These are phyloP conservation scores for Cercophora scortea DNA, from an alignment of 495 filamentous ascomycete genomes.

Conservation along the genomic window DNA sequence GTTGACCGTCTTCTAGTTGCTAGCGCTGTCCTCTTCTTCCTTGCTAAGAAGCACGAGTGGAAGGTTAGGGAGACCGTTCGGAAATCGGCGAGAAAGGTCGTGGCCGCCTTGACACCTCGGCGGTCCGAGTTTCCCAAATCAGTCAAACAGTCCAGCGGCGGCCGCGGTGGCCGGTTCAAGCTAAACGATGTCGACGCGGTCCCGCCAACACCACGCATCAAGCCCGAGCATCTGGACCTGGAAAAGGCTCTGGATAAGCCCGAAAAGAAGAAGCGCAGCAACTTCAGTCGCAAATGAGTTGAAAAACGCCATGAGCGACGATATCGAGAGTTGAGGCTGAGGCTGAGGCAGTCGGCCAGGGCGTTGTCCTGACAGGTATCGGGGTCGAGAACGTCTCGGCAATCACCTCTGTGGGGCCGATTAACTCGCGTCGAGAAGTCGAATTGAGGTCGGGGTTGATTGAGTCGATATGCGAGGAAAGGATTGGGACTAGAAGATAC, in stretches of 20 bases:
- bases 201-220: slow-evolving; percentile 41
- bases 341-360: background rate
- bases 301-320: background rate
- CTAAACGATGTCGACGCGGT: slow-evolving; percentile 32
- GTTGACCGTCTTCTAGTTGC: slow-evolving; percentile 28
- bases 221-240: slow-evolving; percentile 32
- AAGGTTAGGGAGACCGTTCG: slow-evolving; percentile 44
- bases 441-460: background rate
- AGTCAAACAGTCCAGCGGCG: slow-evolving; percentile 33
- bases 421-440: background rate
- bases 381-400: background rate
- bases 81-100: slow-evolving; percentile 44
- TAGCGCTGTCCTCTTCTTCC: slow-evolving; percentile 41
- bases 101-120: slow-evolving; percentile 45
- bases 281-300: slow-evolving; percentile 24
- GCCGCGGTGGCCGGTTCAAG: slow-evolving; percentile 22
- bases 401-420: too few species aligned
- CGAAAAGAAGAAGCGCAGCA: slow-evolving; percentile 25
- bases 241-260: slow-evolving; percentile 39
- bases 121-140: slow-evolving; percentile 47
- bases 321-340: background rate
- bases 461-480: slow-evolving; percentile 4
- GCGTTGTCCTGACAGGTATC: background rate
- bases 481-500: slow-evolving; percentile 7
- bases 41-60: slow-evolving; percentile 53